phyloP scores from a whole-genome alignment of 1,284 basidiomycete species.

The Trichosporon faecale region DNA sequence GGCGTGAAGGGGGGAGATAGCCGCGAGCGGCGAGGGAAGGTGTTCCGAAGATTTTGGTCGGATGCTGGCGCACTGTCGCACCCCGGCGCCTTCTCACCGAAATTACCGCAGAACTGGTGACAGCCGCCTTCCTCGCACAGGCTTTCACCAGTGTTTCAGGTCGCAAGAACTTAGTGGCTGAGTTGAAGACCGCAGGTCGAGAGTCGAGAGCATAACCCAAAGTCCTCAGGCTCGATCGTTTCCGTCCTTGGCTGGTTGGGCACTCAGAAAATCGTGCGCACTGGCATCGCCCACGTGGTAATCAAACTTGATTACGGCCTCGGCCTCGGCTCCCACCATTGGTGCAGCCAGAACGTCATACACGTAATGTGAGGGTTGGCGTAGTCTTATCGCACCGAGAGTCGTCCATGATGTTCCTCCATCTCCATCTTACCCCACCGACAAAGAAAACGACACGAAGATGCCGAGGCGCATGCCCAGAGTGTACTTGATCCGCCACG shows the following conservation, averaged over 20 bases:
- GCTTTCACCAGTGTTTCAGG: background rate
- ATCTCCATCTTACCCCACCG: background rate
- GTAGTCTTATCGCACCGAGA: background rate
- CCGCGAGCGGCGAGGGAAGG: background rate
- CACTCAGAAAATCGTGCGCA: background rate
- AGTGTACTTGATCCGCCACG: constrained; percentile 52
- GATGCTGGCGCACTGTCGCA: background rate
- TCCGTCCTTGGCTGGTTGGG: too few species aligned
- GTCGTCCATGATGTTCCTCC: background rate
- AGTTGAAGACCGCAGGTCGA: background rate
- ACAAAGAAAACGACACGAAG: background rate
- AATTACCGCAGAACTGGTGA: background rate
- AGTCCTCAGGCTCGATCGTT: background rate
- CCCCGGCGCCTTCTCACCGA: background rate
- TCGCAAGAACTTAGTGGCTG: background rate
- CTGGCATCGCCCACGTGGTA: background rate
- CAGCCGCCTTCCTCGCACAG: background rate
- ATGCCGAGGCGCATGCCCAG: constrained; percentile 48
- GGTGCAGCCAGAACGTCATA: background rate
- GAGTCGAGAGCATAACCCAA: background rate
- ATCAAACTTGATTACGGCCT: background rate
- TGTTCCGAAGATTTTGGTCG: background rate
- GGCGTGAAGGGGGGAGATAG: background rate
- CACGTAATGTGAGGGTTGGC: background rate
- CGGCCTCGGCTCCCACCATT: background rate